phyloP scores from a whole-genome alignment of 129 eudicot genomes.

The Flaveria ramosissima region DNA sequence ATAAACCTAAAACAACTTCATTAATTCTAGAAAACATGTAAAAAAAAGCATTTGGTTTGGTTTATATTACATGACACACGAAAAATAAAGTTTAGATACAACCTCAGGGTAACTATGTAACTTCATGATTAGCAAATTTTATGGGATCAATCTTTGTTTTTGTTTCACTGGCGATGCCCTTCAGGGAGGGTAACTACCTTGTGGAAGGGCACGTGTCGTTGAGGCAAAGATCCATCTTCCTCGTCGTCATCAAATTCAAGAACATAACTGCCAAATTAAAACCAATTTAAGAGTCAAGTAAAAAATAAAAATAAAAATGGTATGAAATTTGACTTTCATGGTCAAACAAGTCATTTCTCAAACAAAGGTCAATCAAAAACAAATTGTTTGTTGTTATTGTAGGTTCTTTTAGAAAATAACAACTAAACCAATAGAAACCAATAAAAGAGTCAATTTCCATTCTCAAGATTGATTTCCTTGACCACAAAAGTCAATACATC shows the following conservation, averaged over 20 bases:
- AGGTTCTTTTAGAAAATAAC: not conserved
- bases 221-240: slow-evolving; percentile 79
- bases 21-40: not conserved
- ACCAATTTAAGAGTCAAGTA: not conserved
- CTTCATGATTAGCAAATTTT: slow-evolving; percentile 18
- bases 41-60: not conserved
- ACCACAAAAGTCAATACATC: slow-evolving; percentile 9
- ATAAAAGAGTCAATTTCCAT: not conserved
- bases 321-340: slow-evolving; percentile 5
- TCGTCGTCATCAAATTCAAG: slow-evolving; percentile 87
- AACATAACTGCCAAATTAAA: slow-evolving; percentile 47
- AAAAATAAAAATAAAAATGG: not conserved
- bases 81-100: slow-evolving; percentile 13
- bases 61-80: slow-evolving; percentile 21
- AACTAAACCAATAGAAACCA: no score
- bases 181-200: slow-evolving; percentile 79
- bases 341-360: not conserved
- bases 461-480: not conserved
- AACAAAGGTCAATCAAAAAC: not conserved
- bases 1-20: slow-evolving; percentile 1
- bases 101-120: slow-evolving; percentile 14
- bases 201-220: slow-evolving; percentile 67
- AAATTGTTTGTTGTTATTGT: not conserved
- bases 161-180: slow-evolving; percentile 76
- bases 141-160: slow-evolving; percentile 5